These are phyloP conservation scores for Graphilbum sp. DNA, from an alignment of 2,329 filamentous ascomycete species.

Conservation along the genomic window DNA sequence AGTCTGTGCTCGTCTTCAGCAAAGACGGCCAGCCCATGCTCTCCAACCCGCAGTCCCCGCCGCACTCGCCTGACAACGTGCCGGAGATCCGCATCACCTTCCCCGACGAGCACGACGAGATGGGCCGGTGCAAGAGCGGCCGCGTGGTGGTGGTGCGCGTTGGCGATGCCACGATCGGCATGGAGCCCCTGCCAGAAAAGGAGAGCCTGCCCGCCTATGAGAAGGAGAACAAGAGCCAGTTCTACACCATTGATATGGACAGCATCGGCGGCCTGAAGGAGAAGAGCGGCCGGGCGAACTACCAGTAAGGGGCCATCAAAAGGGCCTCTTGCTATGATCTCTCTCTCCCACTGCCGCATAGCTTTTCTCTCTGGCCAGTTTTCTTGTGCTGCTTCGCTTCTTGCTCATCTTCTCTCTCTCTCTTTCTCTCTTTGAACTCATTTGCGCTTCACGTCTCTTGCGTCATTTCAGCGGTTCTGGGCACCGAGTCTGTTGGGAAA, in stretches of 20 bases:
- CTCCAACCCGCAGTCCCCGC: constrained; percentile 56
- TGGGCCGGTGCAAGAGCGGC: constrained; percentile 66
- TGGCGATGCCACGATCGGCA: constrained; percentile 70
- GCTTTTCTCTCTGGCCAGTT: neutral
- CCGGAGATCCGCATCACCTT: constrained; percentile 98
- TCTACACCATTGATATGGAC: constrained; percentile 89
- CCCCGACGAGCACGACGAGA: constrained; percentile 82
- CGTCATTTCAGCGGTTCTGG: too few relatives aligned
- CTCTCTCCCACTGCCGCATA: neutral
- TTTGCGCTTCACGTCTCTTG: neutral
- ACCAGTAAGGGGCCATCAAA: constrained; percentile 11
- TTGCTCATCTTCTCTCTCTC: neutral
- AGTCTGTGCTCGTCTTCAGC: constrained; percentile 56
- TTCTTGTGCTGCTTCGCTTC: neutral
- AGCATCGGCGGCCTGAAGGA: constrained; percentile 89
- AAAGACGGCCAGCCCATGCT: constrained; percentile 64
- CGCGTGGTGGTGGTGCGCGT: constrained; percentile 85
- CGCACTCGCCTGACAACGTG: constrained; percentile 64
- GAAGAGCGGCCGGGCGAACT: constrained; percentile 41
- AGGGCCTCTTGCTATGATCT: neutral
- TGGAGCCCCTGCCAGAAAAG: constrained; percentile 74
- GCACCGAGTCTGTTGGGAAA: too few relatives aligned
- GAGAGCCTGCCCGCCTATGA: constrained; percentile 77
- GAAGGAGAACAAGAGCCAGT: constrained; percentile 60
- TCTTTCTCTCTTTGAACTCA: neutral